phyloP scores from a whole-genome alignment of 2,329 filamentous ascomycete species.

The Westerdykella aurantiaca region DNA sequence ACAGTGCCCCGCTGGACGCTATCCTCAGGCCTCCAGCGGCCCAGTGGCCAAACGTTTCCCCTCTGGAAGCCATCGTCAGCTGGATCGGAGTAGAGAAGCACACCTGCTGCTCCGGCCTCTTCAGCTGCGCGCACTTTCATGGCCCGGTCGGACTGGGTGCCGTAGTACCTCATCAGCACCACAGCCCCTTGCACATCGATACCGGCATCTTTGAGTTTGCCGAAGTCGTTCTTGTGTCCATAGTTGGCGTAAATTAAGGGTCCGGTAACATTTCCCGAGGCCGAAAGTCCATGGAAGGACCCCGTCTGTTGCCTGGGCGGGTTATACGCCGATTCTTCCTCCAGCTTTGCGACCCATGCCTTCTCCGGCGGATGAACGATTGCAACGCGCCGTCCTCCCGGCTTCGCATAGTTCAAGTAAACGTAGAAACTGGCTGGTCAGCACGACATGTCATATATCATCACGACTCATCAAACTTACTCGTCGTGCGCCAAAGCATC shows the following conservation, averaged over 20 bases:
- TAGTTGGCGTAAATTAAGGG: conserved; percentile 90
- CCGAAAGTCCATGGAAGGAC: conserved; percentile 85
- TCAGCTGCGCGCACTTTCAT: conserved; percentile 89
- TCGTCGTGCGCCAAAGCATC: conserved; percentile 72
- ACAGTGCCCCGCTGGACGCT: conserved; percentile 79
- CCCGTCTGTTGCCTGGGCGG: conserved; percentile 58
- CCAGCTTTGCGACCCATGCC: conserved; percentile 72
- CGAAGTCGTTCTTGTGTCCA: conserved; percentile 78
- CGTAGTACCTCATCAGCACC: conserved; percentile 75
- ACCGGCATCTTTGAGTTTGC: conserved; percentile 62
- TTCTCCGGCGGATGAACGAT: conserved; percentile 66
- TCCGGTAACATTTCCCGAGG: conserved; percentile 76
- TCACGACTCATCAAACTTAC: conserved; percentile 22
- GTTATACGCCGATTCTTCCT: conserved; percentile 70
- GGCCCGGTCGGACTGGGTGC: conserved; percentile 64
- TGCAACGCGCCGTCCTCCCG: conserved; percentile 71
- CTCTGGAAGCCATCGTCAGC: conserved; percentile 72
- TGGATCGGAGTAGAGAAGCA: conserved; percentile 89
- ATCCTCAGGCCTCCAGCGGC: conserved; percentile 73
- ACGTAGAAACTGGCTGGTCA: conserved; percentile 57
- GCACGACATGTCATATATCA: conserved; percentile 1
- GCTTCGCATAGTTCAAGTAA: conserved; percentile 85
- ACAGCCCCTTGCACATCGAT: conserved; percentile 74
- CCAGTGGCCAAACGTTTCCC: conserved; percentile 68
- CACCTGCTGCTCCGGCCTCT: conserved; percentile 76